Evolutionary conservation across 1,284 basidiomycete genomes (phyloP), one percentile per base, ranked within the genome.

Genomic region (Cutaneotrichosporon arboriforme): DNA sequence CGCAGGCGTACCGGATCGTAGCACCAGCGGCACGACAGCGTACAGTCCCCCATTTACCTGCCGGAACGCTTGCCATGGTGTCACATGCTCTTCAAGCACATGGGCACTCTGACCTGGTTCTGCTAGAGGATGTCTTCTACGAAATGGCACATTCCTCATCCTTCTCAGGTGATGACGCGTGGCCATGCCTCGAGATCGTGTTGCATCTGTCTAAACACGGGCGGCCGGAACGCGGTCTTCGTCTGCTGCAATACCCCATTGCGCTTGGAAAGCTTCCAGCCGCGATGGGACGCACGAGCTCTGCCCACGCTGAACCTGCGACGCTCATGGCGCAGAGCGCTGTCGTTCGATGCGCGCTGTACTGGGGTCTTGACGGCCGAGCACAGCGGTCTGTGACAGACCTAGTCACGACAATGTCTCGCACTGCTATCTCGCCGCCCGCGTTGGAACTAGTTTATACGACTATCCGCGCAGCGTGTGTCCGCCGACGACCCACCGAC

Each of bases 221-320:
- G 1, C 42, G 38, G 1, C 21, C 45, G 7, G 51, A 58, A 21
- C 41, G 46, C 4, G 59, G 61, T 0, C 49, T 64, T 5, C 39
- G 49, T 12, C 55, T 64, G 26, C 44, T 66, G 10, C 53, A 60
- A 31, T 51, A 55, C n/a, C 53, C 63, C 5, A 38, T 66, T 18
- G 49, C 51, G 10, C 49, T 63, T 5, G 60, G 58, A 8, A 53
- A 53, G 36, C 46, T 66, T 0, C 61, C 63, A 1, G 22, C 35
- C 1, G 46, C 56, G 1, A 37, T 61, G 4, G 59, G 58, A 2
- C 48, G 52, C 10, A 49, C 21, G 2, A 22, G 41, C 3, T 23
- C 49, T 1, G 31, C 35, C 2, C 61, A 65, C 50, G 49, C 58
- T 4, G 44, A 51, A 20, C 51, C 58, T 2, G 43, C 56, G 3